A percentile compares a stretch with the other conserved stretches of the same genome.
Evolutionary conservation across 805 yeast genomes (phyloP).

Genomic region (Candida vartiovaarae): DNA sequence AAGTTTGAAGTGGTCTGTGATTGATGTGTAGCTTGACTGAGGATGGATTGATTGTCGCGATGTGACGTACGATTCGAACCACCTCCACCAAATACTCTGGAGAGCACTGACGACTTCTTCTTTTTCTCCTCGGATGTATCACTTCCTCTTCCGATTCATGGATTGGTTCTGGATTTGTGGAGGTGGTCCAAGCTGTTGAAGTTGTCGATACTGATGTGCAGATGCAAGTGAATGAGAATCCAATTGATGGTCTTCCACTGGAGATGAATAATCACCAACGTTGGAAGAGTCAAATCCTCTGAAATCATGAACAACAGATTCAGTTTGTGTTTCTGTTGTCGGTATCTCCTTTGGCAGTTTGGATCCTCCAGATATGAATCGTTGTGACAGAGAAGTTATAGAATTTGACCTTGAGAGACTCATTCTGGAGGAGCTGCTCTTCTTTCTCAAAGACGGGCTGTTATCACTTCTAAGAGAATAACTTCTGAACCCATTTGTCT

Average conservation of each 20-base stretch:
- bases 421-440: not conserved
- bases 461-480: constrained; percentile 14
- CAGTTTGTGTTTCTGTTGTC: too few relatives aligned
- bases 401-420: constrained; percentile 11
- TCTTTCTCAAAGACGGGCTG: not conserved
- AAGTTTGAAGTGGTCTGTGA: too few relatives aligned
- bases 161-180: too few relatives aligned
- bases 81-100: not conserved
- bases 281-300: not conserved
- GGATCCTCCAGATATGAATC: not conserved
- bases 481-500: constrained; percentile 11
- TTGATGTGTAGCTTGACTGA: too few relatives aligned
- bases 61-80: not conserved
- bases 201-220: not conserved
- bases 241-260: not conserved
- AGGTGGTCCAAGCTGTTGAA: not conserved
- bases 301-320: not conserved
- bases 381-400: constrained; percentile 5
- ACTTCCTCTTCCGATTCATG: too few relatives aligned
- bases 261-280: not conserved
- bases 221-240: too few relatives aligned
- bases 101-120: not conserved
- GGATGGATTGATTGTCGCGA: too few relatives aligned
- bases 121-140: not conserved
- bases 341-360: not conserved